Conservation (phyloP, 768 basidiomycete genomes). For the Mycena latifolia region DNA sequence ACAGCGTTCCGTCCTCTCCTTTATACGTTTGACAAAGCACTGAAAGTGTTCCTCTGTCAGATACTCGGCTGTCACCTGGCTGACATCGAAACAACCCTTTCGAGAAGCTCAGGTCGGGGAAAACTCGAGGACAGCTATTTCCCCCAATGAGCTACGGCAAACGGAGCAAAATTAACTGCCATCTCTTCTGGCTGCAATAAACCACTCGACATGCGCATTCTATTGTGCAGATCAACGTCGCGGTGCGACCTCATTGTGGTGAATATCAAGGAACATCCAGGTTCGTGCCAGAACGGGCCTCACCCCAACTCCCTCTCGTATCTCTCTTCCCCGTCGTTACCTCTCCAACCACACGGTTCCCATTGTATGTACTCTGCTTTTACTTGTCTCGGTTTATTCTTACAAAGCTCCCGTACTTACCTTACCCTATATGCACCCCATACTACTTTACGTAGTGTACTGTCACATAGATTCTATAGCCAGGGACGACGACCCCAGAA, state of each 20-base stretch:
- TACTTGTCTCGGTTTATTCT: too few relatives aligned
- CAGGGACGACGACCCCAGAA: too few relatives aligned
- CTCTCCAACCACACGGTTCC: too few relatives aligned
- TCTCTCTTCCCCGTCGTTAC: too few relatives aligned
- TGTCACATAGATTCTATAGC: too few relatives aligned
- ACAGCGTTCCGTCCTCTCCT: background rate
- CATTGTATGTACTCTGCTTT: too few relatives aligned
- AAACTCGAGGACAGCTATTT: background rate
- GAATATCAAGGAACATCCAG: constrained; percentile 30
- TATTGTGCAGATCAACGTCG: background rate
- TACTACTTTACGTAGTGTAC: too few relatives aligned
- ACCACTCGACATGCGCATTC: constrained; percentile 10
- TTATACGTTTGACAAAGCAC: constrained; percentile 21
- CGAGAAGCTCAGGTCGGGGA: too few relatives aligned
- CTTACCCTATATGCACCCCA: too few relatives aligned
- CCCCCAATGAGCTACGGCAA: constrained; percentile 1
- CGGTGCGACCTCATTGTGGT: constrained; percentile 9
- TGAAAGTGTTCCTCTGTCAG: constrained; percentile 11
- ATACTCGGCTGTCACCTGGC: constrained; percentile 23
- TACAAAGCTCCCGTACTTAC: too few relatives aligned
- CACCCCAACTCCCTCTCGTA: too few relatives aligned
- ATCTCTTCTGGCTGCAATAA: background rate
- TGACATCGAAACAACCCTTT: constrained; percentile 7
- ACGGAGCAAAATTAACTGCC: background rate
- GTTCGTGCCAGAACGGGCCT: too few relatives aligned